These are phyloP conservation scores for Pyricularia grisea DNA, from an alignment of 2,329 filamentous ascomycete genomes.

Conservation along the genomic window DNA sequence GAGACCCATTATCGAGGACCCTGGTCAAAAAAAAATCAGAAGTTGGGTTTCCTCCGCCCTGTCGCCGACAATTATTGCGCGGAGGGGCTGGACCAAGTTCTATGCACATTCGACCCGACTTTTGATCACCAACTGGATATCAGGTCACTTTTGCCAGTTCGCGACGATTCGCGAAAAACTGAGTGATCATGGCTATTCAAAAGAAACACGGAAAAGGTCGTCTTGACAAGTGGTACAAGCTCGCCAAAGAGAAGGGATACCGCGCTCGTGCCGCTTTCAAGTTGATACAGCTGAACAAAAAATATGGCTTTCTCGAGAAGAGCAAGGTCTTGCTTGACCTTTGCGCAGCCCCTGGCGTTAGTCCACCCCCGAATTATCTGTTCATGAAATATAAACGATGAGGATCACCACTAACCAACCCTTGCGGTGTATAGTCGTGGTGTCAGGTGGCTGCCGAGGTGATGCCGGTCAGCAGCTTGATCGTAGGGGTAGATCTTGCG, in stretches of 20 bases:
- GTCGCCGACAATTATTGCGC: neutral
- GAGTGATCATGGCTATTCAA: constrained; percentile 72
- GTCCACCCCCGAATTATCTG: constrained; percentile 19
- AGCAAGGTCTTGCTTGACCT: constrained; percentile 95
- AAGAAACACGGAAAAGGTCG: constrained; percentile 99
- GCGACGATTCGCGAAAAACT: neutral
- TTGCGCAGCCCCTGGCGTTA: constrained; percentile 86
- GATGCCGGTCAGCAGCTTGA: constrained; percentile 84
- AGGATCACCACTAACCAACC: constrained; percentile 15
- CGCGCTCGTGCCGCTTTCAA: constrained; percentile 95
- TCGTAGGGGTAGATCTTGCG: constrained; percentile 86
- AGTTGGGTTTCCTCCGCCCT: neutral
- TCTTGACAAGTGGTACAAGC: constrained; percentile 97
- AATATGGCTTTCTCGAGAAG: constrained; percentile 96
- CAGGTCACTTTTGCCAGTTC: neutral
- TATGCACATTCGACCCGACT: neutral
- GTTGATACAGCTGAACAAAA: constrained; percentile 96
- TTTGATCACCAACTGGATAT: neutral
- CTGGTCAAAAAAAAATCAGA: constrained; percentile 4
- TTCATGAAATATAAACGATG: neutral
- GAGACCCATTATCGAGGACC: neutral
- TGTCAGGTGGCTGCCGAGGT: constrained; percentile 92
- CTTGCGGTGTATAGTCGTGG: constrained; percentile 56
- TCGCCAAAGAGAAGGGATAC: constrained; percentile 98
- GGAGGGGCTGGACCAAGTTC: neutral